Evolutionary conservation across 2,329 filamentous ascomycete species (phyloP), one percentile per base, ranked within the genome.

Genomic region (Hymenotorrendiella dingleyae): DNA sequence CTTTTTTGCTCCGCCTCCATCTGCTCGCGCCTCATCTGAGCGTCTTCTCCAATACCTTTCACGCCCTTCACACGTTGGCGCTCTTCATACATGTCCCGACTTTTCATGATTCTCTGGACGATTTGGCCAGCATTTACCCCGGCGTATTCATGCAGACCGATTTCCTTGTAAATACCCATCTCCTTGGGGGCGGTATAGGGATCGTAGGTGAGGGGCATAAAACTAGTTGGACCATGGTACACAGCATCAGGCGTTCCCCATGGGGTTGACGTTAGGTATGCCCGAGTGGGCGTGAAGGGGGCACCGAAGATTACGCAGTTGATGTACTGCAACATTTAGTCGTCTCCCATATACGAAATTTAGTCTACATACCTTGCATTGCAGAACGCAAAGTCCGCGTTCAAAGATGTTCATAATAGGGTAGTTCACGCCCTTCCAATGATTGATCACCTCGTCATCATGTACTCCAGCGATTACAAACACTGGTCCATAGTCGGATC

Each of bases 371-470:
- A 91, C 87, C 64, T 84, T 84, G 72, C 93, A 98, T 61, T 98
- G 93, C 49, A 97, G 70, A 22, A 97, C 91, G 62, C 93, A 98
- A 17, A 98, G 79, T 2, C 90, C 90, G 30, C 93, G 84, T 71
- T 98, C 93, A 58, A 91, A 95, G 44, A 95, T 90, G 70, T 97
- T 98, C 93, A 98, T 98, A 68, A 98, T 97, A 20, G 93, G 93
- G 62, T 96, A 98, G 68, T 98, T 98, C 57, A 96, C 76, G 26
- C 93, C 91, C 67, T 97, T 97, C 85, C 89, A 94, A 57, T 84
- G 73, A 66, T 98, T 98, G 65, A 98, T 94, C 47, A 94, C 89
- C 51, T 84, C 80, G 63, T 98, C 93, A 58, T 95, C 86, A 65
- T 98, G 93, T 19, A 98, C 82, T 36, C 93, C 93, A 2, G 88